A percentile compares a stretch with the other conserved stretches of the same genome.
phyloP scores from a whole-genome alignment of 148 eudicot species.

The Rhododendron williamsianum region DNA sequence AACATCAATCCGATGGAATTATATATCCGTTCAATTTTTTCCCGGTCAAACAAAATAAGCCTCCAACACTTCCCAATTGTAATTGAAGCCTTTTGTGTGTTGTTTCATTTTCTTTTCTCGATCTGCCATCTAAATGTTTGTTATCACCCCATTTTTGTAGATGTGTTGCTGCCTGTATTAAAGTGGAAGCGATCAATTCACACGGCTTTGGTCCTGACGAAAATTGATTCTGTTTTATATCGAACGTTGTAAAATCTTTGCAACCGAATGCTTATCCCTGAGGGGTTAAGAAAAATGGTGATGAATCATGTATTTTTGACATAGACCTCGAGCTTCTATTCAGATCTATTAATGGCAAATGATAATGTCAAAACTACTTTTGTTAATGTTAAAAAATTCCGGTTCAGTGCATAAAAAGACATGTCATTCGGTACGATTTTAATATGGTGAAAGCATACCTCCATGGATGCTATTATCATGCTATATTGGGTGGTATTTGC shows the following conservation, averaged over 20 bases:
- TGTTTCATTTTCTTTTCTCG: neutral
- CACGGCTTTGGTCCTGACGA: neutral
- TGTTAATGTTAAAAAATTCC: neutral
- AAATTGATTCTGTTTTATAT: neutral
- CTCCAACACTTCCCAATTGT: neutral
- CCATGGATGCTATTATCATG: neutral
- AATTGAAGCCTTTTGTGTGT: neutral
- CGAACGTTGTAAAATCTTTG: neutral
- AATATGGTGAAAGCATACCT: neutral
- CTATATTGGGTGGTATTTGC: neutral
- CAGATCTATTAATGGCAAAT: neutral
- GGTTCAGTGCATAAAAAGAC: neutral
- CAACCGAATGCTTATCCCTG: neutral
- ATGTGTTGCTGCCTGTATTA: conserved; percentile 26
- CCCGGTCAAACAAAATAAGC: neutral
- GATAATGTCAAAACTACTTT: neutral
- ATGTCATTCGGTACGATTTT: too few species aligned
- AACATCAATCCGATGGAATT: neutral
- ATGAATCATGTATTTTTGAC: neutral
- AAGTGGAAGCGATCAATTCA: conserved; percentile 2
- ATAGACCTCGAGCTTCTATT: neutral
- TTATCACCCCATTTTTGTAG: conserved; percentile 18
- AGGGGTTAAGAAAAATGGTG: neutral
- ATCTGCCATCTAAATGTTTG: neutral
- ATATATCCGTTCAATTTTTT: neutral